A percentile compares a stretch with the other conserved stretches of the same genome.
phyloP scores from a whole-genome alignment of 306 rosid species.

The Cicer cuneatum region DNA sequence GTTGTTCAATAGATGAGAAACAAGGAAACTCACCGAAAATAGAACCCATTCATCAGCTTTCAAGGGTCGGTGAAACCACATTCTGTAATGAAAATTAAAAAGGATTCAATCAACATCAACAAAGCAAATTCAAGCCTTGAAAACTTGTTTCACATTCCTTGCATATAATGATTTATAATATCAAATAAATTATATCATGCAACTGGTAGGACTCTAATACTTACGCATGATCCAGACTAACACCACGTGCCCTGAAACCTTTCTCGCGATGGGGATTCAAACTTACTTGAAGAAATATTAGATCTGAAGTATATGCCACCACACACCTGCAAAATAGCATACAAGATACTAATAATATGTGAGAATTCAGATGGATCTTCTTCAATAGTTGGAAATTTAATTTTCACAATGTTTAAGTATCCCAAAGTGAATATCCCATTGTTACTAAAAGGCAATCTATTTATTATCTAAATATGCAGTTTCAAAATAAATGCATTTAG shows the following conservation, averaged over 20 bases:
- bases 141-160: slow-evolving; percentile 5
- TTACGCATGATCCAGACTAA: slow-evolving; percentile 95
- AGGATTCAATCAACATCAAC: not conserved
- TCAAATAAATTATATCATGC: slow-evolving; percentile 19
- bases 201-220: slow-evolving; percentile 45
- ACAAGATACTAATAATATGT: not conserved
- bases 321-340: slow-evolving; percentile 68
- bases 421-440: not conserved
- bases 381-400: slow-evolving; percentile 16
- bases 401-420: slow-evolving; percentile 10
- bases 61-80: slow-evolving; percentile 90
- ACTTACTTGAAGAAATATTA: slow-evolving; percentile 74
- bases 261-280: slow-evolving; percentile 85
- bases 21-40: slow-evolving; percentile 65
- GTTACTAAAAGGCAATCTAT: slow-evolving; percentile 12
- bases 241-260: slow-evolving; percentile 68
- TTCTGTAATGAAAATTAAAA: slow-evolving; percentile 51
- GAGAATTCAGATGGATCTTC: slow-evolving; percentile 16
- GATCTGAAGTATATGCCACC: slow-evolving; percentile 90
- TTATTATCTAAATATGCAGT: not conserved
- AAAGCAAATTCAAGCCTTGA: slow-evolving; percentile 1
- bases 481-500: slow-evolving; percentile 23
- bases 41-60: slow-evolving; percentile 95
- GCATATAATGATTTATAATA: slow-evolving; percentile 1
- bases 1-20: slow-evolving; percentile 15